Base-by-base conservation (phyloP, 1,284 basidiomycete species). In the Moesziomyces sp. region DNA sequence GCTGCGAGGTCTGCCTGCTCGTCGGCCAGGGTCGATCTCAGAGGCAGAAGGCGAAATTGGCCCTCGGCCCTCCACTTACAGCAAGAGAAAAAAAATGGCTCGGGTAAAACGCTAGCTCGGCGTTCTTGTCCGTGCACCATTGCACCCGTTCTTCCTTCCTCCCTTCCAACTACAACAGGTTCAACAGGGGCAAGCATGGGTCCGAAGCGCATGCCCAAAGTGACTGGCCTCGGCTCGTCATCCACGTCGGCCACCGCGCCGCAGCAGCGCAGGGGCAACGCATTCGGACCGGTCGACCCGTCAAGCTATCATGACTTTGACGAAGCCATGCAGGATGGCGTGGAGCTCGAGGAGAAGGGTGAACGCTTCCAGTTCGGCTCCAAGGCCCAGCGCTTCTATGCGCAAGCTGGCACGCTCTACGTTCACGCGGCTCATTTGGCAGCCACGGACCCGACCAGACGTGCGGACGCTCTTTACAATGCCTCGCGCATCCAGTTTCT, bases 341-440 rank as follows among this genome's bases (percentile, higher is more conserved):
- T 74, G 35, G 71, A 77, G 55, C 59, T 67, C 40, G 77, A 79
- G 38, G 77, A 79, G 42, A 77, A 74, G 50, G 77, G 72, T 4
- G 77, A 79, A 46, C 65, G 77, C 11, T 78, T 75, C 44, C 66
- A 69, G 11, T 52, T 76, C 23, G 76, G 77, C 0, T 28, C 55
- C 14, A 79, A 79, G 45, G 77, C 77, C 1, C 62, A 75, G 35
- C 68, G 74, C 40, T 77, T 69, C 62, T 77, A 71, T 49, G 52
- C 64, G 2, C 61, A 70, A 48, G 67, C 75, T 4, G 60, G 55
- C 8, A 56, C 44, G 16, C 54, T 75, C 16, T 77, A 77, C 42
- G 18, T 38, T 8, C 59, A 62, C n/a, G 63, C 75, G 45, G 50
- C 54, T 3, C 38, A 50, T 14, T 65, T 77, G 10, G 55, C 65